Percentiles rank a stretch among this genome's conserved stretches.
phyloP scores from a whole-genome alignment of 306 rosid genomes.

The Adenanthera pavonina region DNA sequence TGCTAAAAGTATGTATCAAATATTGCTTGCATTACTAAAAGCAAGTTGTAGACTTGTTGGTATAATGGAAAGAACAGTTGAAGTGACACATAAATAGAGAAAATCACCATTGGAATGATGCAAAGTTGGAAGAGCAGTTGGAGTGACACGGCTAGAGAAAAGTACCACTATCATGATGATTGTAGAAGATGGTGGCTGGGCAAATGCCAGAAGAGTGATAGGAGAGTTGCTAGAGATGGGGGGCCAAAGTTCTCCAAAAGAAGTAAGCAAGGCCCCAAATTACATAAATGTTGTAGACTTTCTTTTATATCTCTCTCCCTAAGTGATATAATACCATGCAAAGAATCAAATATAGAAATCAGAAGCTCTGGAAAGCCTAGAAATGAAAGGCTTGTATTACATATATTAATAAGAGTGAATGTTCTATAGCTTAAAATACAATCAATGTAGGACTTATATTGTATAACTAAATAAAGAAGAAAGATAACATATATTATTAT shows the following conservation, averaged over 20 bases:
- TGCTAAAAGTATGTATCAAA: background rate
- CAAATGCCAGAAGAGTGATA: background rate
- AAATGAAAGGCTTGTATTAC: background rate
- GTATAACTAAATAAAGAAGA: background rate
- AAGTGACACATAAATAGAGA: background rate
- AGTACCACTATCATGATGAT: background rate
- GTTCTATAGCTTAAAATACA: background rate
- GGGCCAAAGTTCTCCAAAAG: background rate
- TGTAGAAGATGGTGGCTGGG: background rate
- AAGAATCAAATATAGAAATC: background rate
- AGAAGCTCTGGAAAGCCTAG: background rate
- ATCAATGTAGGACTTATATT: background rate
- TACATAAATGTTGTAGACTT: background rate
- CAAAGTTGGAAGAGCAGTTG: background rate
- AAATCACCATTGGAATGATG: background rate
- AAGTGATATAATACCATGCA: background rate
- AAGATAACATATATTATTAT: background rate
- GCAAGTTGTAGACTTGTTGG: background rate
- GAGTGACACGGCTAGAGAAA: background rate
- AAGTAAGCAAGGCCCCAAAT: background rate
- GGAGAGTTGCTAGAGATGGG: background rate
- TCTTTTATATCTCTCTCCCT: background rate
- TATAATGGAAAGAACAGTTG: background rate
- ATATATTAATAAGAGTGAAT: background rate
- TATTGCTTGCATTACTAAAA: background rate